Conservation (phyloP, 768 basidiomycete species). For the Hericium alpestre region DNA sequence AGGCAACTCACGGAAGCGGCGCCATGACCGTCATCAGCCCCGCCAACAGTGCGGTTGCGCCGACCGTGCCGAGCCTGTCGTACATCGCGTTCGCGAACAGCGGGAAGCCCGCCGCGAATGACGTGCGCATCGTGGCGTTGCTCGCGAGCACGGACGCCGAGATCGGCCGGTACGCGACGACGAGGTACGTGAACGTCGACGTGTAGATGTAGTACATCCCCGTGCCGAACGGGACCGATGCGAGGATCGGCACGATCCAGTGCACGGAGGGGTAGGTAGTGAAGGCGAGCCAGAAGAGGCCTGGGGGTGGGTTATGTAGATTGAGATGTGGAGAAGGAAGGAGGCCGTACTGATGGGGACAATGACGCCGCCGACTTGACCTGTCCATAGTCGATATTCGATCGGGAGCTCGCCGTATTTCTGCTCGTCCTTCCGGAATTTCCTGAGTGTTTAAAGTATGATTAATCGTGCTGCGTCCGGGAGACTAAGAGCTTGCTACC, state of each 20-base stretch:
- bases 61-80: slow-evolving; percentile 23
- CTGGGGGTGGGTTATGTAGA: slow-evolving; percentile 7
- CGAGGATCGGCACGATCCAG: slow-evolving; percentile 38
- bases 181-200: slow-evolving; percentile 52
- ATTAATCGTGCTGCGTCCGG: not conserved
- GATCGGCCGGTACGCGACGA: slow-evolving; percentile 38
- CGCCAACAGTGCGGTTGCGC: slow-evolving; percentile 29
- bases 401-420: slow-evolving; percentile 42
- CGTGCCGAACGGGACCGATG: slow-evolving; percentile 37
- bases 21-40: slow-evolving; percentile 28
- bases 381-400: slow-evolving; percentile 56
- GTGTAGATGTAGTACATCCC: slow-evolving; percentile 59
- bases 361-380: slow-evolving; percentile 55
- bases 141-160: slow-evolving; percentile 57
- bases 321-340: not conserved
- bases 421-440: slow-evolving; percentile 15
- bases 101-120: slow-evolving; percentile 32
- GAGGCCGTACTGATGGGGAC: slow-evolving; percentile 42
- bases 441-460: too few species aligned
- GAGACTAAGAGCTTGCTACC: slow-evolving; percentile 8
- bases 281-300: slow-evolving; percentile 47
- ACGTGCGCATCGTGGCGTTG: slow-evolving; percentile 39
- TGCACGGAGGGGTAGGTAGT: slow-evolving; percentile 37
- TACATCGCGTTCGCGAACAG: slow-evolving; percentile 31
- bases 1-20: slow-evolving; percentile 38